A percentile compares a stretch with the other conserved stretches of the same genome.
Evolutionary conservation across 176 grass and related monocot species (phyloP).

Genomic region (Otatea glauca): DNA sequence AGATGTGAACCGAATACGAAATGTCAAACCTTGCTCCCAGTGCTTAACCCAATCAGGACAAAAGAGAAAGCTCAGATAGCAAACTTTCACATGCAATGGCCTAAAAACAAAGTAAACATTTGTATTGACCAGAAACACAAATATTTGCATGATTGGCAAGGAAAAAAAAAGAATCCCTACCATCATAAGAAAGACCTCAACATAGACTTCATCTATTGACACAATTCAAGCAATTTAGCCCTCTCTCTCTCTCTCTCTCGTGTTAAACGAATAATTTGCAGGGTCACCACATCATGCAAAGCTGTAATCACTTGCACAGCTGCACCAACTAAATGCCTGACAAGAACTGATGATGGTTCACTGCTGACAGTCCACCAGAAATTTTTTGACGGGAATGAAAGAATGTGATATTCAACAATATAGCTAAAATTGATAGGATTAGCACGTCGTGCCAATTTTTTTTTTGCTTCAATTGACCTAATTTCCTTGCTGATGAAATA

Average conservation of each 20-base stretch:
- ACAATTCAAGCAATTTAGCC: neutral
- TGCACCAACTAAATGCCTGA: constrained; percentile 40
- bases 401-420: constrained; percentile 11
- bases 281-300: neutral
- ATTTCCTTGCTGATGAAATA: neutral
- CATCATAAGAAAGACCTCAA: neutral
- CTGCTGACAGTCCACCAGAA: constrained; percentile 51
- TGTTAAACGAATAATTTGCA: neutral
- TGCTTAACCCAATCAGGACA: neutral
- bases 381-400: neutral
- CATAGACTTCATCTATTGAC: constrained; percentile 13
- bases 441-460: neutral
- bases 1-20: too few species aligned
- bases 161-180: neutral
- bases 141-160: neutral
- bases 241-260: neutral
- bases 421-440: neutral
- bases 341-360: constrained; percentile 31
- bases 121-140: neutral
- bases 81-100: neutral
- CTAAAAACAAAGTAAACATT: constrained; percentile 1
- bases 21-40: too few species aligned
- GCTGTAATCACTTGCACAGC: constrained; percentile 23
- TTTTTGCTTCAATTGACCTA: neutral
- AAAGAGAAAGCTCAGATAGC: neutral